A percentile compares a stretch with the other conserved stretches of the same genome.
phyloP scores from a whole-genome alignment of 257 asterid species.

The Schizonepeta tenuifolia region DNA sequence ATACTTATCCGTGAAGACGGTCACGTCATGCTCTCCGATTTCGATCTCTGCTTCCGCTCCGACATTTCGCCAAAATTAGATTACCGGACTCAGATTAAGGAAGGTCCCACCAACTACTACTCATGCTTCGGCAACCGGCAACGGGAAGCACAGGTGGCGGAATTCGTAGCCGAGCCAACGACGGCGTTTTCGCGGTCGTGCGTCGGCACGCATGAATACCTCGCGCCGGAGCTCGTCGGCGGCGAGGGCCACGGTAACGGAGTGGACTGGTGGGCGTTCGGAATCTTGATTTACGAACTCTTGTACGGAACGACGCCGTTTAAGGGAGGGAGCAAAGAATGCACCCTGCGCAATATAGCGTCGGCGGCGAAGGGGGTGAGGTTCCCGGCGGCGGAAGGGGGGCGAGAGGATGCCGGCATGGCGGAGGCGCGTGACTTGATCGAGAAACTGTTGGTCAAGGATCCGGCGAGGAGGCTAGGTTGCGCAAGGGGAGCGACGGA shows the following conservation, averaged over 20 bases:
- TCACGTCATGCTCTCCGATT: constrained; percentile 83
- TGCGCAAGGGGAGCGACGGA: constrained; percentile 84
- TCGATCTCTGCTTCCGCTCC: constrained; percentile 74
- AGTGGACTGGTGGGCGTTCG: constrained; percentile 98
- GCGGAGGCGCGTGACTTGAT: constrained; percentile 70
- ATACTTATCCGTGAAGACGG: constrained; percentile 81
- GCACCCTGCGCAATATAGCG: constrained; percentile 85
- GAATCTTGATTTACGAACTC: constrained; percentile 71
- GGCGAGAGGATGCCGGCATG: constrained; percentile 49
- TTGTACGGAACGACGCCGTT: constrained; percentile 81
- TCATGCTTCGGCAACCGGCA: constrained; percentile 30
- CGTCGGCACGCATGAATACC: constrained; percentile 92
- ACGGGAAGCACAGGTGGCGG: constrained; percentile 53
- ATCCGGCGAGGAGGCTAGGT: constrained; percentile 75
- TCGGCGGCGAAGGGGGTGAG: constrained; percentile 56
- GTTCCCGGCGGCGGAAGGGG: constrained; percentile 39
- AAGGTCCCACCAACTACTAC: neutral
- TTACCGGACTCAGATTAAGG: constrained; percentile 20
- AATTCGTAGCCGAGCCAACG: constrained; percentile 84
- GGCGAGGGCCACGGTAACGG: constrained; percentile 89
- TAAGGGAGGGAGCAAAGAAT: constrained; percentile 82
- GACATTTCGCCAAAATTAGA: constrained; percentile 58
- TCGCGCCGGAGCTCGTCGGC: constrained; percentile 76
- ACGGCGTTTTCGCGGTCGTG: constrained; percentile 81
- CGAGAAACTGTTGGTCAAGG: constrained; percentile 72